Base-by-base conservation (phyloP, 2,329 filamentous ascomycete species). In the Dothistroma pini region DNA sequence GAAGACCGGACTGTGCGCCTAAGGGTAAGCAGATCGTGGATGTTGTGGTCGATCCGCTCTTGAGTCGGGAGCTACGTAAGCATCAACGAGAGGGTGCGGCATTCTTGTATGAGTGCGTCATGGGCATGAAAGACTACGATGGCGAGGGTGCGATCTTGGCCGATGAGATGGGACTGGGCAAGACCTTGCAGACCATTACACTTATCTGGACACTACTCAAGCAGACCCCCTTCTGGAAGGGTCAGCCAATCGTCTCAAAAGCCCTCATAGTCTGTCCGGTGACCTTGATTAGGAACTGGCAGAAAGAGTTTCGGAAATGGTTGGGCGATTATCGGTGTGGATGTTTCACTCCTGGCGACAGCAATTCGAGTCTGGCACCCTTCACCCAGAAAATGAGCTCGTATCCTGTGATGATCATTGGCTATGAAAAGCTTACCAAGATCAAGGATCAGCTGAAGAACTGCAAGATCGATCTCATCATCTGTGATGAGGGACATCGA, bases 101-200 rank as follows among this genome's bases (percentile, higher is more conserved):
- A 54, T 90, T 91, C 68, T 73, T 91, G 49, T 91, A 91, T 69
- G 88, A 90, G 74, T 90, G 88, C 70, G 85, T 90, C 0, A 90
- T 90, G 88, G 88, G 88, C 5, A 83, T 90, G 80, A 81, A 86
- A 48, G 77, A 81, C 48, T 86, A 83, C 63, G 84, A 84, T 67
- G 87, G 88, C 1, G 83, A 88, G 73, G 88, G 88, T 25, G 88
- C 87, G 3, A 86, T 91, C 61, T 77, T 91, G 54, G 88, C 88
- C 1, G 88, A 91, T 70, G 88, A 90, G 67, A 91, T 91, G 88
- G 88, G 88, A 0, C 74, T 91, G 1, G 88, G 88, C 21, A 91
- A 91, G 75, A 90, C 88, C 0, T 71, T 90, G 35, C 88, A 90
- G 69, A 90, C 88, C 0, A 90, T 91, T 68, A 79, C 88, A 2